Evolutionary conservation across 2,329 filamentous ascomycete genomes (phyloP).

Genomic region (Talaromyces sp.): DNA sequence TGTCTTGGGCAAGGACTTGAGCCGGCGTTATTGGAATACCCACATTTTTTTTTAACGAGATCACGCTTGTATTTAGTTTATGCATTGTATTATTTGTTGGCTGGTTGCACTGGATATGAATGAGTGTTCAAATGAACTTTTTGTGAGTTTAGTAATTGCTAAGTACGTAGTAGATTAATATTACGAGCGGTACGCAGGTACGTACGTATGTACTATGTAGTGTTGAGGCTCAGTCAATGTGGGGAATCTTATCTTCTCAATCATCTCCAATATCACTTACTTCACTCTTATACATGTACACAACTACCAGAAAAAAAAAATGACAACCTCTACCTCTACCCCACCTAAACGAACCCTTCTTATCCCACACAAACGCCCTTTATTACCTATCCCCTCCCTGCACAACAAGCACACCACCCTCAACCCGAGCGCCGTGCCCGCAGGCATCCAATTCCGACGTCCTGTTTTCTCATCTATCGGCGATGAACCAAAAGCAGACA

Average conservation of each 20-base stretch:
- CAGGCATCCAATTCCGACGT: conserved; percentile 14
- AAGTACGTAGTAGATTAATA: too few relatives aligned
- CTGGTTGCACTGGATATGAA: not conserved
- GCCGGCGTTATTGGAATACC: conserved; percentile 1
- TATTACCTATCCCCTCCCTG: conserved; percentile 13
- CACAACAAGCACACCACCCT: conserved; percentile 11
- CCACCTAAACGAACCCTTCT: conserved; percentile 12
- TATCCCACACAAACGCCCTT: conserved; percentile 22
- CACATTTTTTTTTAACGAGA: not conserved
- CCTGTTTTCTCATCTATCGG: conserved; percentile 12
- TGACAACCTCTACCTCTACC: conserved; percentile 1
- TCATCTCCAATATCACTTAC: not conserved
- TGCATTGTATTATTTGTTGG: not conserved
- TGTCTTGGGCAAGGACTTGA: not conserved
- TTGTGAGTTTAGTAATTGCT: too few relatives aligned
- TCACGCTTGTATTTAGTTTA: not conserved
- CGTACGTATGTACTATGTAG: too few relatives aligned
- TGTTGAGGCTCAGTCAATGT: not conserved
- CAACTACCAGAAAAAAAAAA: conserved; percentile 1
- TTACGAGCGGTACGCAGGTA: too few relatives aligned
- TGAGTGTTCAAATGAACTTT: not conserved
- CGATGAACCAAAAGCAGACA: not conserved
- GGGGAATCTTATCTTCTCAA: not conserved
- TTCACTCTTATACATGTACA: not conserved
- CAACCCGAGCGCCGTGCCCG: conserved; percentile 19